phyloP scores from a whole-genome alignment of 768 basidiomycete species.

The Calocera cornea region DNA sequence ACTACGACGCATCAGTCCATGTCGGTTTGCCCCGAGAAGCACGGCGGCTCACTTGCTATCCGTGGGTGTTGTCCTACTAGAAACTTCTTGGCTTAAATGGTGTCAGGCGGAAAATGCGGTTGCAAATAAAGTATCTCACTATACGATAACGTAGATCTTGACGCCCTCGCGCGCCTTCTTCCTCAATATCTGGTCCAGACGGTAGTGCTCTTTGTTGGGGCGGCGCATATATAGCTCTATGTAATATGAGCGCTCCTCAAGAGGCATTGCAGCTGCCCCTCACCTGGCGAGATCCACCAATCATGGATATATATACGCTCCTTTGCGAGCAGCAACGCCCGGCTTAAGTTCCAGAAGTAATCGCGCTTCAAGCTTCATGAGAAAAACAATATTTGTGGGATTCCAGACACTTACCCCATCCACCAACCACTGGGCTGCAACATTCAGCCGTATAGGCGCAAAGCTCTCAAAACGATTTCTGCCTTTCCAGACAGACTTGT shows the following conservation, averaged over 20 bases:
- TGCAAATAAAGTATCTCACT: slow-evolving; percentile 37
- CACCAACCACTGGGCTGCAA: slow-evolving; percentile 94
- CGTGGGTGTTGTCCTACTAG: slow-evolving; percentile 82
- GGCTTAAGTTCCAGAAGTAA: slow-evolving; percentile 94
- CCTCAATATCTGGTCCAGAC: slow-evolving; percentile 73
- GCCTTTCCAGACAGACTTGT: slow-evolving; percentile 61
- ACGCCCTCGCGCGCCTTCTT: slow-evolving; percentile 91
- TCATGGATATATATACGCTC: slow-evolving; percentile 90
- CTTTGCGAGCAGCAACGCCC: slow-evolving; percentile 78
- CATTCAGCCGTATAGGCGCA: slow-evolving; percentile 82
- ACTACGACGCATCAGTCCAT: slow-evolving; percentile 24
- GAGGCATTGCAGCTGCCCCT: slow-evolving; percentile 6
- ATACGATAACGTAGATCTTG: slow-evolving; percentile 88
- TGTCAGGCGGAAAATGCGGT: background rate
- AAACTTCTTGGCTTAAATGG: slow-evolving; percentile 71
- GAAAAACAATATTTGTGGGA: slow-evolving; percentile 6
- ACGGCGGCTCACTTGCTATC: slow-evolving; percentile 61
- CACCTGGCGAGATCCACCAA: slow-evolving; percentile 93
- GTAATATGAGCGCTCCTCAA: slow-evolving; percentile 7
- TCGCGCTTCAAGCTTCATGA: slow-evolving; percentile 49
- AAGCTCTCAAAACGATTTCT: slow-evolving; percentile 87
- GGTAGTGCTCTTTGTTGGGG: slow-evolving; percentile 70
- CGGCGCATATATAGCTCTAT: slow-evolving; percentile 72
- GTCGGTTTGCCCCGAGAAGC: background rate
- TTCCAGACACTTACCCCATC: slow-evolving; percentile 58